A percentile compares a stretch with the other conserved stretches of the same genome.
These are phyloP conservation scores for Colletotrichum caudatum DNA, from an alignment of 2,329 filamentous ascomycete genomes.

Conservation along the genomic window DNA sequence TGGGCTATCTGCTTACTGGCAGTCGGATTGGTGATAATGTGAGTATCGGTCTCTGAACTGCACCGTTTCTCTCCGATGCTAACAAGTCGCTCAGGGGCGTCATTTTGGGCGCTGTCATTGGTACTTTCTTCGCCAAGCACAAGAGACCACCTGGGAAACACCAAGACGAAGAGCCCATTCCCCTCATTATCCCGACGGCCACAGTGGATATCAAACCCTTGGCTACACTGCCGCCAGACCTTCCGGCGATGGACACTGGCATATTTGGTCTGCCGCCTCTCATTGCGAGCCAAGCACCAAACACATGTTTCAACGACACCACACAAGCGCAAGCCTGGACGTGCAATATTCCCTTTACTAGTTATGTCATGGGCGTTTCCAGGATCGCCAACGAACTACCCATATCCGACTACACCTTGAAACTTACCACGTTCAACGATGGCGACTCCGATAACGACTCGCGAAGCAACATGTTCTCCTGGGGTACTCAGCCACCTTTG, in stretches of 20 bases:
- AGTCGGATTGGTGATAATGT: conserved; percentile 62
- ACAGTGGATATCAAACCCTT: conserved; percentile 66
- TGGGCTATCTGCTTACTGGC: conserved; percentile 69
- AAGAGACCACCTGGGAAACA: conserved; percentile 46
- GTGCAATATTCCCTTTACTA: conserved; percentile 65
- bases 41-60: conserved; percentile 3
- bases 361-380: conserved; percentile 59
- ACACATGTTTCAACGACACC: conserved; percentile 68
- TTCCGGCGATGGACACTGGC: conserved; percentile 67
- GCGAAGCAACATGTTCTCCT: conserved; percentile 48
- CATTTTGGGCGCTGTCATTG: conserved; percentile 69
- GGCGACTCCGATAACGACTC: conserved; percentile 51
- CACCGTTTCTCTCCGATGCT: neutral
- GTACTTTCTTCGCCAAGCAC: conserved; percentile 56
- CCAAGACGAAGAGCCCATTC: conserved; percentile 45
- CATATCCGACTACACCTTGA: conserved; percentile 56
- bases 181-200: conserved; percentile 52
- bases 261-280: conserved; percentile 68
- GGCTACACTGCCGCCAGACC: conserved; percentile 60
- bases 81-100: conserved; percentile 50
- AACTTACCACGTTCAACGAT: conserved; percentile 53
- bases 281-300: conserved; percentile 61
- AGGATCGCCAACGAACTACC: conserved; percentile 45
- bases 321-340: conserved; percentile 71
- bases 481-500: conserved; percentile 66